Conservation (phyloP, 257 asterid species). For the Solanum gandarillasii region DNA sequence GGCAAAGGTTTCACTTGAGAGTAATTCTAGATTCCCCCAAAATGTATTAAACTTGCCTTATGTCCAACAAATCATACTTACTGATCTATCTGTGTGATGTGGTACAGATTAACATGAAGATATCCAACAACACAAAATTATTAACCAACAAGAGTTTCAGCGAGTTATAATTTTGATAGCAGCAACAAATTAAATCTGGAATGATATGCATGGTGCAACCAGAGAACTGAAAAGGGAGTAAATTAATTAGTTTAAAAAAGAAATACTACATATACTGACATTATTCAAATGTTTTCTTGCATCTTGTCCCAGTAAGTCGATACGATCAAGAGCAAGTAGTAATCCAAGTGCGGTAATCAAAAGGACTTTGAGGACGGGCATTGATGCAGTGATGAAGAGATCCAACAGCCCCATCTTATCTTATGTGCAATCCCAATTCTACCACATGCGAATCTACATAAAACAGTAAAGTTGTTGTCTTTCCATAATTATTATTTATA, state of each 20-base stretch:
- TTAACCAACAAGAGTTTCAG: too few relatives aligned
- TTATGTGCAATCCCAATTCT: too few relatives aligned
- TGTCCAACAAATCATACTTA: not conserved
- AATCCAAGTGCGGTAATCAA: conserved; percentile 73
- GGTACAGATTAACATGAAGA: not conserved
- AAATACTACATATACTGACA: conserved; percentile 13
- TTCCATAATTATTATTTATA: too few relatives aligned
- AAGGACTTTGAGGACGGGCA: conserved; percentile 75
- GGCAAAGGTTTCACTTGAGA: not conserved
- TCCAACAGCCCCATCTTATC: conserved; percentile 44
- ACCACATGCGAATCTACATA: not conserved
- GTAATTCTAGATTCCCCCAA: not conserved
- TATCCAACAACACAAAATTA: not conserved
- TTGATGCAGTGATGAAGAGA: conserved; percentile 60
- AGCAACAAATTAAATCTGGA: too few relatives aligned
- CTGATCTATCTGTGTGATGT: not conserved
- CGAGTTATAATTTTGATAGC: too few relatives aligned
- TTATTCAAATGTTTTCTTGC: conserved; percentile 81
- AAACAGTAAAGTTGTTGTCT: not conserved
- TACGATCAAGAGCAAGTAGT: conserved; percentile 44
- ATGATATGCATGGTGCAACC: too few relatives aligned
- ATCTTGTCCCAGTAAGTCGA: conserved; percentile 54
- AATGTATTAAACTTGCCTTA: not conserved
- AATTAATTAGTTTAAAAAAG: too few relatives aligned
- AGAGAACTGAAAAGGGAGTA: too few relatives aligned